phyloP scores from a whole-genome alignment of 495 filamentous ascomycete genomes.

The Aspergillus hancockii region DNA sequence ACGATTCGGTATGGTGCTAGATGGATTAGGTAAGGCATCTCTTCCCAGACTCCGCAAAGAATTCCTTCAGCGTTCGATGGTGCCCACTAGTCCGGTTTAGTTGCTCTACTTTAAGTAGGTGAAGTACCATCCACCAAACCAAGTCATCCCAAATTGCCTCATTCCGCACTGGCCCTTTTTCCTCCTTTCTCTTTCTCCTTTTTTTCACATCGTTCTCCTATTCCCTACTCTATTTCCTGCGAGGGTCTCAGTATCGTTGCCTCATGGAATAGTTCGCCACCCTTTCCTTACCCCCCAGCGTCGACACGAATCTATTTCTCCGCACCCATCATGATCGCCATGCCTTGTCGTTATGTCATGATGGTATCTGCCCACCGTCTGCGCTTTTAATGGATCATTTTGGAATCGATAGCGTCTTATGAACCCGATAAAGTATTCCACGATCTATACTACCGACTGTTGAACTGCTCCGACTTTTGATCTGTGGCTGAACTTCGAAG shows the following conservation, averaged over 20 bases:
- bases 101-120: not conserved
- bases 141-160: not conserved
- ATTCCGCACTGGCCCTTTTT: conserved; percentile 1
- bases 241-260: conserved; percentile 5
- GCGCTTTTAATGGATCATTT: conserved; percentile 13
- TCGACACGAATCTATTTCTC: not conserved
- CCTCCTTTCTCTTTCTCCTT: not conserved
- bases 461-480: not conserved
- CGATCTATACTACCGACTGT: not conserved
- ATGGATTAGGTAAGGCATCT: not conserved
- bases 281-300: not conserved
- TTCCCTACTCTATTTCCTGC: conserved; percentile 3
- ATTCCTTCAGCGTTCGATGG: not conserved
- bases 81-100: conserved; percentile 1
- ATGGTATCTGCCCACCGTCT: conserved; percentile 20
- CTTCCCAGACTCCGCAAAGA: not conserved
- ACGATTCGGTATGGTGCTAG: not conserved
- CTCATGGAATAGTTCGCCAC: conserved; percentile 4
- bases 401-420: not conserved
- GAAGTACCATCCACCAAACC: not conserved
- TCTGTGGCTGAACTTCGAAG: not conserved
- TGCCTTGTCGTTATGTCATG: conserved; percentile 21
- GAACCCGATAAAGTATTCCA: not conserved
- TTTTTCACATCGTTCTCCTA: not conserved
- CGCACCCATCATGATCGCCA: conserved; percentile 20